phyloP scores from a whole-genome alignment of 2,329 filamentous ascomycete species.

The Neofusicoccum kwambonambiense region DNA sequence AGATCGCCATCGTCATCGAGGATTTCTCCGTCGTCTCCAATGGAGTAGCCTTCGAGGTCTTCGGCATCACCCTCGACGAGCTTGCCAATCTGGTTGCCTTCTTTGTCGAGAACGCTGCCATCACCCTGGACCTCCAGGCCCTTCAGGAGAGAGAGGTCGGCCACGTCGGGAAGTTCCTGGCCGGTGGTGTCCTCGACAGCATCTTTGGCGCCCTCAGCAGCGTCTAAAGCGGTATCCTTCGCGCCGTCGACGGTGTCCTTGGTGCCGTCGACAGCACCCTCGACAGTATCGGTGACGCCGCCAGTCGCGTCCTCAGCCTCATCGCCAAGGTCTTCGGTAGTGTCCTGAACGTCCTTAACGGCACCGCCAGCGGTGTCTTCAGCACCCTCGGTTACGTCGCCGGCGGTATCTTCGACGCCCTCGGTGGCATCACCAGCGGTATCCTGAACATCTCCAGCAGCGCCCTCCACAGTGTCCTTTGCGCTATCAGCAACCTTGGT shows the following conservation, averaged over 20 bases:
- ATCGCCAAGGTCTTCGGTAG: constrained; percentile 20
- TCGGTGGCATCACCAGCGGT: constrained; percentile 32
- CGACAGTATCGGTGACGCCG: constrained; percentile 23
- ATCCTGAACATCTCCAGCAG: constrained; percentile 26
- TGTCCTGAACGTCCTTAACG: constrained; percentile 26
- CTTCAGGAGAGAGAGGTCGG: constrained; percentile 49
- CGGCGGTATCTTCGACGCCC: constrained; percentile 36
- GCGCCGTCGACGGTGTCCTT: constrained; percentile 17
- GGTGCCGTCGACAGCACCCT: constrained; percentile 21
- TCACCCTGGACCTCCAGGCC: constrained; percentile 55
- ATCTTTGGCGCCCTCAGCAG: constrained; percentile 23
- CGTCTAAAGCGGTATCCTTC: constrained; percentile 23
- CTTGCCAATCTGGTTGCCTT: constrained; percentile 49
- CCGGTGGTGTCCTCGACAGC: constrained; percentile 24
- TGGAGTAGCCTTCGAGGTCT: constrained; percentile 52
- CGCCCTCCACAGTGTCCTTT: constrained; percentile 29
- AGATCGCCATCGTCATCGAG: constrained; percentile 56
- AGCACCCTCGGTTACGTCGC: constrained; percentile 23
- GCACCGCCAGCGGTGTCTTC: constrained; percentile 25
- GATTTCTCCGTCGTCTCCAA: constrained; percentile 56
- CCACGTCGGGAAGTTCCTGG: constrained; percentile 38
- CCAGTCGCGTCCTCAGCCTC: constrained; percentile 17
- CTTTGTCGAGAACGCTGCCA: constrained; percentile 52
- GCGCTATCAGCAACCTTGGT: constrained; percentile 37
- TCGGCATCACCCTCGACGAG: constrained; percentile 54